Percentiles rank a stretch among this genome's conserved stretches.
phyloP scores from a whole-genome alignment of 1,284 basidiomycete genomes.

The Termitomyces sp. region DNA sequence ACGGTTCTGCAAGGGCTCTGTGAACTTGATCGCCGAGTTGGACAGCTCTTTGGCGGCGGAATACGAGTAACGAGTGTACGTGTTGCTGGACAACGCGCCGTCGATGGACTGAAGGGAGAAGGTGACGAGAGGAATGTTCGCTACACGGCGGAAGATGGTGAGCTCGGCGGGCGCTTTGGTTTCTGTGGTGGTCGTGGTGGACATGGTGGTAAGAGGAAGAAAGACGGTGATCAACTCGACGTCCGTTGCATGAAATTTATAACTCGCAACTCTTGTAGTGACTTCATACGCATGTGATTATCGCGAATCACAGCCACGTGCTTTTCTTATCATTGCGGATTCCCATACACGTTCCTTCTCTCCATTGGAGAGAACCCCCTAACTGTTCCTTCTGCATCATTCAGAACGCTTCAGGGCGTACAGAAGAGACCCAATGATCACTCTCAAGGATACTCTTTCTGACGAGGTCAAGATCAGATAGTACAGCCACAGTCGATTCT shows the following conservation, averaged over 20 bases:
- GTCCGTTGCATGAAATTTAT: background rate
- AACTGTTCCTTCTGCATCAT: too few relatives aligned
- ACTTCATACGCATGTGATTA: constrained; percentile 16
- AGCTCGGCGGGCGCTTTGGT: constrained; percentile 44
- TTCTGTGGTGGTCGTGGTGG: constrained; percentile 34
- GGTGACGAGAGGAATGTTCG: constrained; percentile 64
- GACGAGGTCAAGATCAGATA: too few relatives aligned
- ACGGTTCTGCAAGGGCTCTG: constrained; percentile 59
- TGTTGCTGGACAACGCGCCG: constrained; percentile 51
- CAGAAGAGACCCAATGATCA: too few relatives aligned
- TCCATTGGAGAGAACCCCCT: background rate
- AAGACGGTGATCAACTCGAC: constrained; percentile 7
- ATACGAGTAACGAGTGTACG: constrained; percentile 60
- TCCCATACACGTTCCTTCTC: background rate
- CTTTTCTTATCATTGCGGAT: background rate
- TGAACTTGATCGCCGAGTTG: constrained; percentile 52
- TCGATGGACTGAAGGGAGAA: constrained; percentile 58
- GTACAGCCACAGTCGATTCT: too few relatives aligned
- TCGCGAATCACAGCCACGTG: background rate
- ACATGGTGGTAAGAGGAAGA: constrained; percentile 18
- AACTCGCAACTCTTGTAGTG: background rate
- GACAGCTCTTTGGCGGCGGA: constrained; percentile 56
- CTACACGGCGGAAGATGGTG: constrained; percentile 58
- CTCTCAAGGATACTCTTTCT: too few relatives aligned
- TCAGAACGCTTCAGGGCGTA: background rate